phyloP scores from a whole-genome alignment of 2,329 filamentous ascomycete species.

The Emergomyces pasteurianus region DNA sequence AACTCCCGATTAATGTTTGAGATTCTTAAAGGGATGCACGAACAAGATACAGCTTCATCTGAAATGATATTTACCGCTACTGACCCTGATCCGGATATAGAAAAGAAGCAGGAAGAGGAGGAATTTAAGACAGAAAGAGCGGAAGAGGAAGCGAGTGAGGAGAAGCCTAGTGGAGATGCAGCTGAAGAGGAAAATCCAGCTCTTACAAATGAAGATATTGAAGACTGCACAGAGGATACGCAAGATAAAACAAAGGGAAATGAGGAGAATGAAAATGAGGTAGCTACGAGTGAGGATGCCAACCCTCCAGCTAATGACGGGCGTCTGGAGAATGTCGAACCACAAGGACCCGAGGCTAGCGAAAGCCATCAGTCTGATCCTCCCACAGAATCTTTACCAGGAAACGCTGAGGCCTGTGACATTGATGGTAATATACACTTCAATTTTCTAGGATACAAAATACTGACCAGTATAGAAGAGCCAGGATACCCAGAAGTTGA shows the following conservation, averaged over 20 bases:
- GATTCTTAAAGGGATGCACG: neutral
- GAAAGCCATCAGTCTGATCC: neutral
- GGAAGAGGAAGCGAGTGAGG: neutral
- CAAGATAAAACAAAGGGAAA: slow-evolving; percentile 3
- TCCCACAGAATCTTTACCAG: neutral
- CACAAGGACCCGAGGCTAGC: neutral
- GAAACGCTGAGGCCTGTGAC: slow-evolving; percentile 6
- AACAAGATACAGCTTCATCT: neutral
- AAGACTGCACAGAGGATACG: neutral
- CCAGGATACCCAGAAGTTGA: neutral
- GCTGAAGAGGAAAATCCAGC: slow-evolving; percentile 4
- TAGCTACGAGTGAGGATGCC: slow-evolving; percentile 2
- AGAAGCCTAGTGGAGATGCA: neutral
- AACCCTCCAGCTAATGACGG: neutral
- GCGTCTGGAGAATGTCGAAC: neutral
- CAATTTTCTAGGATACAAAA: neutral
- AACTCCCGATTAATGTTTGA: neutral
- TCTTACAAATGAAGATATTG: slow-evolving; percentile 7
- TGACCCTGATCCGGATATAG: slow-evolving; percentile 5
- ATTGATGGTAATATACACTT: slow-evolving; percentile 12
- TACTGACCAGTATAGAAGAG: neutral
- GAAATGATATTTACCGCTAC: neutral
- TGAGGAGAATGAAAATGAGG: slow-evolving; percentile 2
- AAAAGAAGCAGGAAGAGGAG: neutral
- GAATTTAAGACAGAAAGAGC: neutral